Conservation (phyloP, 73 alveolate species). For the Diophrys appendiculata region DNA sequence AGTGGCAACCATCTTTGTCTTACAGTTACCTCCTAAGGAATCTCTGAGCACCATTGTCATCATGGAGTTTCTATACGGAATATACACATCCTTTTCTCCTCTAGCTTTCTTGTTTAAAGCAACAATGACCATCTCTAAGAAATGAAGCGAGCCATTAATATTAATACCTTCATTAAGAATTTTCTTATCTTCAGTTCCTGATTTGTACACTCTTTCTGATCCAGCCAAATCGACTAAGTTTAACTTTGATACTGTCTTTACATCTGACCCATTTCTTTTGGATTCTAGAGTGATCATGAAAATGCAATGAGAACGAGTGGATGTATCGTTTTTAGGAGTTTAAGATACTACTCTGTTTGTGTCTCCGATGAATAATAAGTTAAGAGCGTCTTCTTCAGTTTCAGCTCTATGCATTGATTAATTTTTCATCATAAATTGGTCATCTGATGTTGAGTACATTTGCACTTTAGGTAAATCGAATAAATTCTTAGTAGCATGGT, state of each 20-base stretch:
- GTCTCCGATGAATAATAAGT: conserved; percentile 98
- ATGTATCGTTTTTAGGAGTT: conserved; percentile 99
- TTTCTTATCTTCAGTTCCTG: conserved; percentile 86
- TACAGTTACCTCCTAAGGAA: conserved; percentile 98
- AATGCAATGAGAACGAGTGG: conserved; percentile 99
- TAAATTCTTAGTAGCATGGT: conserved; percentile 87
- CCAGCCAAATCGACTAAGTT: conserved; percentile 97
- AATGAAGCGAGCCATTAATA: conserved; percentile 96
- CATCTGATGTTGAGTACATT: conserved; percentile 79
- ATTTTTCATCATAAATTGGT: conserved; percentile 92
- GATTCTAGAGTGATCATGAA: conserved; percentile 97
- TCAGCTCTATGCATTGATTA: conserved; percentile 97
- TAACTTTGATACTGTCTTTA: conserved; percentile 89
- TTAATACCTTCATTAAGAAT: conserved; percentile 91
- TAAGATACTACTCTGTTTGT: conserved; percentile 99
- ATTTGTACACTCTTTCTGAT: conserved; percentile 86
- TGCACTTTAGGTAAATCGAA: conserved; percentile 97
- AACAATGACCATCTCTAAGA: conserved; percentile 96
- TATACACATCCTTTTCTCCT: conserved; percentile 85
- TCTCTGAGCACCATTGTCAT: conserved; percentile 96
- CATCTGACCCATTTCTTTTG: conserved; percentile 95
- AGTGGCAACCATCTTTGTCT: conserved; percentile 97
- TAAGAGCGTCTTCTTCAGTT: conserved; percentile 97
- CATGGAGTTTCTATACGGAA: conserved; percentile 95
- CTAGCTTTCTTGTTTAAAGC: conserved; percentile 74